Evolutionary conservation across 345 rosid species (phyloP).

Genomic region (Populus deltoides): DNA sequence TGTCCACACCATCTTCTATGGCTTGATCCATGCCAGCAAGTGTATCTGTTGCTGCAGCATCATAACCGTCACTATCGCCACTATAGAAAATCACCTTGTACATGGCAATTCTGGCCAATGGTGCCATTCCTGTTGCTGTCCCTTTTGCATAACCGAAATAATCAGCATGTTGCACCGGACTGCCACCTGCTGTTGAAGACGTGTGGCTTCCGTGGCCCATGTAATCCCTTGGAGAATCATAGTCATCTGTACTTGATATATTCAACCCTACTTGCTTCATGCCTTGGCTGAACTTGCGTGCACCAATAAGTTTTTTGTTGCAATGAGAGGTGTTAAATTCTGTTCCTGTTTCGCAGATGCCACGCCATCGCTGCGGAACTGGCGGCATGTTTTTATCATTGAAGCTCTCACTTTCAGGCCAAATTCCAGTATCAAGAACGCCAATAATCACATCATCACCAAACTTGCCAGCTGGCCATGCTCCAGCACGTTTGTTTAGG

Average conservation of each 20-base stretch:
- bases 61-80: not conserved
- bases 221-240: slow-evolving; percentile 51
- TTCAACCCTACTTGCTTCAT: slow-evolving; percentile 32
- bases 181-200: slow-evolving; percentile 47
- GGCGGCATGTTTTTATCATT: slow-evolving; percentile 40
- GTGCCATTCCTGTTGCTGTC: slow-evolving; percentile 42
- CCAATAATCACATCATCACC: slow-evolving; percentile 45
- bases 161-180: slow-evolving; percentile 22
- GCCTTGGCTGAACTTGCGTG: slow-evolving; percentile 46
- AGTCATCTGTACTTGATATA: slow-evolving; percentile 35
- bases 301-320: slow-evolving; percentile 48
- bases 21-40: slow-evolving; percentile 60
- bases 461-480: slow-evolving; percentile 43
- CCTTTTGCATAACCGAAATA: slow-evolving; percentile 56
- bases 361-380: slow-evolving; percentile 41
- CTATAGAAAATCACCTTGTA: slow-evolving; percentile 40
- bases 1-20: slow-evolving; percentile 48
- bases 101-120: slow-evolving; percentile 54
- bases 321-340: slow-evolving; percentile 44
- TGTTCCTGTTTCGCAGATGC: slow-evolving; percentile 35
- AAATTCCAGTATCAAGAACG: slow-evolving; percentile 45
- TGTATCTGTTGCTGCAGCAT: slow-evolving; percentile 37
- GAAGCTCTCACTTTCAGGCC: slow-evolving; percentile 54
- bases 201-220: slow-evolving; percentile 53
- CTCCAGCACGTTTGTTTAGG: slow-evolving; percentile 27